These are phyloP conservation scores for Manihot esculenta DNA, from an alignment of 441 rosid genomes.

Conservation along the genomic window DNA sequence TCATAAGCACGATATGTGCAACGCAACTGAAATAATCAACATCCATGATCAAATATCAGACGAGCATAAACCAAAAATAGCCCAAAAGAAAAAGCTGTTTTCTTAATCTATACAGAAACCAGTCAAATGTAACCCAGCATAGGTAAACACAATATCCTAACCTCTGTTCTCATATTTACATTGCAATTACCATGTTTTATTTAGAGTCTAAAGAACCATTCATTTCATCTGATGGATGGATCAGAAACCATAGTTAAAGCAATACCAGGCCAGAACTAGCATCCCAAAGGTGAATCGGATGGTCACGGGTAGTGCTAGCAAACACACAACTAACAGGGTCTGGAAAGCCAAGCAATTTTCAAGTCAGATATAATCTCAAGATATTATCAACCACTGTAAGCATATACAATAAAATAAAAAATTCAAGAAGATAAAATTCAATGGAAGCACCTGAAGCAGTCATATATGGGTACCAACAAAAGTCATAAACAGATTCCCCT, in stretches of 20 bases:
- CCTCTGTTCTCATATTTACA: slow-evolving; percentile 4
- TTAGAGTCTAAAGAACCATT: neutral
- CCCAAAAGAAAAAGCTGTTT: slow-evolving; percentile 11
- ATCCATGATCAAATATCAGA: slow-evolving; percentile 21
- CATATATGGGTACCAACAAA: slow-evolving; percentile 93
- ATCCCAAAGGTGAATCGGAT: slow-evolving; percentile 98
- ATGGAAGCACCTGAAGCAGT: slow-evolving; percentile 58
- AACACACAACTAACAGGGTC: slow-evolving; percentile 88
- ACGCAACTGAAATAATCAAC: slow-evolving; percentile 66
- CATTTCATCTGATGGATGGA: neutral
- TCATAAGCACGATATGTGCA: slow-evolving; percentile 96
- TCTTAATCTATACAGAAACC: neutral
- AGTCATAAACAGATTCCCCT: slow-evolving; percentile 89
- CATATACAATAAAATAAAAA: neutral
- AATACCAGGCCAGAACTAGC: slow-evolving; percentile 87
- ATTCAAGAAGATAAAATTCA: neutral
- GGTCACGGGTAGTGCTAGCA: slow-evolving; percentile 85
- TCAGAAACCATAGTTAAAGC: slow-evolving; percentile 4
- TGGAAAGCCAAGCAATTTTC: slow-evolving; percentile 33
- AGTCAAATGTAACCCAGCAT: neutral
- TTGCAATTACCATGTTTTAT: slow-evolving; percentile 14
- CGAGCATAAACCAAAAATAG: slow-evolving; percentile 11
- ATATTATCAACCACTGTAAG: neutral
- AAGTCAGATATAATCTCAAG: slow-evolving; percentile 22
- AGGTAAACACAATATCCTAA: slow-evolving; percentile 2